phyloP scores from a whole-genome alignment of 1,284 basidiomycete genomes.

The Heterobasidion irregulare region DNA sequence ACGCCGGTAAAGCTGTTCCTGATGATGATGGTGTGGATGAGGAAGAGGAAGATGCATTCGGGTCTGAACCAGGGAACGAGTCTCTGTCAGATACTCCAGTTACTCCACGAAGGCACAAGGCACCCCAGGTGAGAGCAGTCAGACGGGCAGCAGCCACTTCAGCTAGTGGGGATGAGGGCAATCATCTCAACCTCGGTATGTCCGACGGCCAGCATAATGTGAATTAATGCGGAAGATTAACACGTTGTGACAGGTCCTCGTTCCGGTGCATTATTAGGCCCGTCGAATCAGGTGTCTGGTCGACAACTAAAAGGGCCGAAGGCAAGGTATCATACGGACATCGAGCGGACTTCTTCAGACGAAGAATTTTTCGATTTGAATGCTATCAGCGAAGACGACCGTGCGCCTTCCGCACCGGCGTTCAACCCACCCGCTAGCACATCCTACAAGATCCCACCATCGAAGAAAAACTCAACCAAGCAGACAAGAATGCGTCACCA shows the following conservation, averaged over 20 bases:
- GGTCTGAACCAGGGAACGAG: constrained; percentile 18
- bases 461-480: too few species aligned
- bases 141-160: not conserved
- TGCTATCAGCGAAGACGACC: constrained; percentile 16
- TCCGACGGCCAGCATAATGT: not conserved
- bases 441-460: too few species aligned
- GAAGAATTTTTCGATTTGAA: constrained; percentile 25
- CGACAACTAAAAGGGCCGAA: not conserved
- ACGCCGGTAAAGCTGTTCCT: constrained; percentile 22
- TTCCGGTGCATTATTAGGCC: not conserved
- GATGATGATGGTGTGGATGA: constrained; percentile 19
- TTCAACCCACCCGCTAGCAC: too few species aligned
- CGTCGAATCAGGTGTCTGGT: not conserved
- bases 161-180: not conserved
- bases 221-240: not conserved
- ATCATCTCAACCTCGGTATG: not conserved
- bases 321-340: not conserved
- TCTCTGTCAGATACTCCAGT: not conserved
- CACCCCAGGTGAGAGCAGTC: not conserved
- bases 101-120: not conserved
- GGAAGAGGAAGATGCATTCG: constrained; percentile 19
- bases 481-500: too few species aligned
- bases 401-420: not conserved
- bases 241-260: not conserved
- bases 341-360: constrained; percentile 5